Evolutionary conservation across 2,329 filamentous ascomycete genomes (phyloP), one percentile per base, ranked within the genome.

Genomic region (Fusarium nisikadoi): DNA sequence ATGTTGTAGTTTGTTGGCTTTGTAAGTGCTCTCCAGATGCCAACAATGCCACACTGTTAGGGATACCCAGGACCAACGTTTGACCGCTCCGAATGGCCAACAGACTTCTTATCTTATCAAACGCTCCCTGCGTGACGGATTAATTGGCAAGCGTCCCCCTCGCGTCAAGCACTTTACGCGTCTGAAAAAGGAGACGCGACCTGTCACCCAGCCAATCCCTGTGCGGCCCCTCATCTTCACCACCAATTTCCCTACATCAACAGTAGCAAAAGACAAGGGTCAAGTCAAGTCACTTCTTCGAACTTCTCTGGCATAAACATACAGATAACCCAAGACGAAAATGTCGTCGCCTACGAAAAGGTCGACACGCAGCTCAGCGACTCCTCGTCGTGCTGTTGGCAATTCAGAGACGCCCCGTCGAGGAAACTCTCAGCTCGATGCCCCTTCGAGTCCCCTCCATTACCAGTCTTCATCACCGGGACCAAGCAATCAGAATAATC

Each of bases 371-470:
- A 86, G 81, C 79, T 90, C 86, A 49, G 80, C 77, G 54, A 84
- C 82, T 13, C 83, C 83, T 52, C 82, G 83, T 65, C 81, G 81
- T 56, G 81, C 82, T 54, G 74, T 76, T 49, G 84, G 86, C 57
- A 86, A 80, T 57, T 77, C 81, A 20, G 75, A 64, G 41, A 87
- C 86, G 56, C 87, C 87, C 69, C 84, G 85, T 55, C 81, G 81
- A 61, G 66, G 61, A 61, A 82, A 80, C 55, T 83, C 84, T 38
- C 75, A 82, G 27, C 85, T 86, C 27, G 85, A 87, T 74, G 84
- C 91, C 69, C 89, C 89, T 9, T 96, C 94, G 8, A 97, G 94
- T 65, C 95, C 95, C 43, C 86, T 97, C 72, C 93, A 93, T 81
- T 97, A 91, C 81, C 89, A 88, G 76, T 89, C 86, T 5, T 77